These are phyloP conservation scores for Salix caprea DNA, from an alignment of 345 rosid species.

Conservation along the genomic window DNA sequence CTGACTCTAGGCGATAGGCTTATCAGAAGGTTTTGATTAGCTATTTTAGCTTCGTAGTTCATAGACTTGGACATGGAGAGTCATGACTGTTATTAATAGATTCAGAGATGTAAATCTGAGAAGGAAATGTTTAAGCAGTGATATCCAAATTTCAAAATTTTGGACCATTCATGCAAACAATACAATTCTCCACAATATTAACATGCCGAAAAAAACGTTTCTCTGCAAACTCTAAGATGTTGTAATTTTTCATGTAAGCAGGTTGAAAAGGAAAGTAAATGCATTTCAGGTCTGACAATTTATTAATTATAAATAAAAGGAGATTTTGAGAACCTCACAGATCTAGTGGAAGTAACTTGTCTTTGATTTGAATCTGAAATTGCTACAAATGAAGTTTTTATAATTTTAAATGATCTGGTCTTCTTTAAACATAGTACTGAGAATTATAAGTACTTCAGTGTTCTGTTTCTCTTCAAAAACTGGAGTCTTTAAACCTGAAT, in stretches of 20 bases:
- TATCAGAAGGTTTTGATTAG: background rate
- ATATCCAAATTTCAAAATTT: background rate
- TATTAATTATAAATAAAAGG: background rate
- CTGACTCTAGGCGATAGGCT: background rate
- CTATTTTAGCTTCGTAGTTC: background rate
- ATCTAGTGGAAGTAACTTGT: background rate
- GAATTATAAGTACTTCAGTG: conserved; percentile 38
- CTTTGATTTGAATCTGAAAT: background rate
- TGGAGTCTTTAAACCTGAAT: conserved; percentile 78
- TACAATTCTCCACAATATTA: background rate
- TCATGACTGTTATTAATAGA: background rate
- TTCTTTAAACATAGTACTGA: background rate
- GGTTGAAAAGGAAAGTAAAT: background rate
- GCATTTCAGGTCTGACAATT: background rate
- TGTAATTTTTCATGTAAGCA: background rate
- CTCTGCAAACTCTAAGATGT: background rate
- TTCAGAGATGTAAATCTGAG: background rate
- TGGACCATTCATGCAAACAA: background rate
- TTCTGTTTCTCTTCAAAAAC: conserved; percentile 43
- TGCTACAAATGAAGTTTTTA: background rate
- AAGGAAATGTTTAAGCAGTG: background rate
- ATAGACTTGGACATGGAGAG: background rate
- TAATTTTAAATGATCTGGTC: background rate
- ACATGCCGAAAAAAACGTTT: background rate
- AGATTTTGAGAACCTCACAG: background rate